Base-by-base conservation (phyloP, 1,139 yeast species). In the Blastobotrys indianensis region DNA sequence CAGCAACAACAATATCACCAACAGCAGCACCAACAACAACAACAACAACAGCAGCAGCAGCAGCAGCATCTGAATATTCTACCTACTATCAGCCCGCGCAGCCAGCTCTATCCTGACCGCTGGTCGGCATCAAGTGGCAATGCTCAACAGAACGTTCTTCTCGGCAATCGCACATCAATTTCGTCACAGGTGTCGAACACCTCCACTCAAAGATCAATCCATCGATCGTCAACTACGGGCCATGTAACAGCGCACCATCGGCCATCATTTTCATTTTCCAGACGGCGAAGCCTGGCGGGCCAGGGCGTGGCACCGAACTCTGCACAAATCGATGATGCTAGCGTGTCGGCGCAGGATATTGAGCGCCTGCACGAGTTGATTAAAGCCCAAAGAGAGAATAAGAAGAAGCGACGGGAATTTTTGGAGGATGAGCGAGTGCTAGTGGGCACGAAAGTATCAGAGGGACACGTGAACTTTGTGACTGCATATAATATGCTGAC, bases 401-500 rank as follows among this genome's bases (percentile, higher is more conserved):
- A 68, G 51, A 66, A 68, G 51, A 66, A 66, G 50, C 62, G 73
- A 39, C 62, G 64, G 33, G 77, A 73, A 47, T 63, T 65, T 44
- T 58, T 73, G 44, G 81, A 79, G 43, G 86, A 80, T 54, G 86
- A 79, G 55, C 72, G 74, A 42, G 88, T 82, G 2, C 63, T 82
- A 36, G 82, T 85, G 8, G 95, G 95, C 1, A 84, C 85, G 52
- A 82, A 83, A 55, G 92, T 88, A 40, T 79, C 85, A 52, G 95
- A 87, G 64, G 97, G 96, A 39, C 97, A 92, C 61, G 88, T 80
- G 45, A 92, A 90, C 64, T 94, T 84, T 59, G 87, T 88, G 32
- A 82, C 92, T 73, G 98, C 97, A 1, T 94, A 92, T 64, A 88
- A 92, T 64, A 92, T 94, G 97, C 74, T 94, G 48, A 90, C 98